Base-by-base conservation (phyloP, 108 stramenopile species). In the Licmophora abbreviata region DNA sequence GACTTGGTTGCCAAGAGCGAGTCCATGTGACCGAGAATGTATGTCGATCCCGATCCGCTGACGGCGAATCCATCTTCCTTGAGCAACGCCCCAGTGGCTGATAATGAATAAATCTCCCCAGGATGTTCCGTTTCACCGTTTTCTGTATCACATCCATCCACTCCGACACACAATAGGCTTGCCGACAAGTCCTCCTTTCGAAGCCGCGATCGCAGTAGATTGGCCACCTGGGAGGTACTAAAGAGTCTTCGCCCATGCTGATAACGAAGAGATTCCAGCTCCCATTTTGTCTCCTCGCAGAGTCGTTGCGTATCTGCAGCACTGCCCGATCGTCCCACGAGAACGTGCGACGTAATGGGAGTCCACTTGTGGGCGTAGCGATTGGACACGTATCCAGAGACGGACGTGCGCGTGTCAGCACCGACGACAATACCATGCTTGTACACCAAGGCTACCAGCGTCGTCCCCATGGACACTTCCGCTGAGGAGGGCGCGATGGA, bases 251-350 rank as follows among this genome's bases (percentile, higher is more conserved):
- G 51, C 52, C 63, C 46, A 34, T 73, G 61, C 18, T 60, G 36
- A 17, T 67, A 61, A 29, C 54, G 64, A 30, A 76, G 64, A 43
- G 65, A 53, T 28, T 44, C 66, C 43, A 85, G 63, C 21, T 77
- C 64, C 15, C 54, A 38, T 28, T 60, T 53, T 3, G 78, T 59
- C 8, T 59, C 32, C 12, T 61, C 49, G 4, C 79, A 69, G 32
- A 92, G 56, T 44, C 53, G 58, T 56, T 92, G 89, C 0, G 89
- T 92, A 63, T 92, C 85, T 24, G 89, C 85, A 5, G 89, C 85
- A 64, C 82, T 84, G 5, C 89, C 89, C 5, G 83, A 84, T 33
- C 89, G 77, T 41, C 79, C 79, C 22, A 92, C 54, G 28, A 81
- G 72, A 61, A 78, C 83, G n/a, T 77, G 73, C 30, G 55, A 26